Base-by-base conservation (phyloP, 805 yeast species). In the Kodamaea kakaduensis region DNA sequence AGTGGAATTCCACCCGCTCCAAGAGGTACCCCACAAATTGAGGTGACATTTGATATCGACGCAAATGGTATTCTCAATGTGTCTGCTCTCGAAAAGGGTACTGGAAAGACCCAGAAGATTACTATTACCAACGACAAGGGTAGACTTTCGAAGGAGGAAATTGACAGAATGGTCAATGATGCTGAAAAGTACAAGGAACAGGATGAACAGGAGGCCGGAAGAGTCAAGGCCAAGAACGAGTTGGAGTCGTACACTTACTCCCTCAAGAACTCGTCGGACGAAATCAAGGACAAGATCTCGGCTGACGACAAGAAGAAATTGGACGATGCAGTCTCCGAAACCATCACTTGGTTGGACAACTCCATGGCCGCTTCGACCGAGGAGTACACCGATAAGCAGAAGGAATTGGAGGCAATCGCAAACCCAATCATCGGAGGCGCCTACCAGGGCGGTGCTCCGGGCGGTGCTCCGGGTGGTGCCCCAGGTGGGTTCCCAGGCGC, bases 81-180 rank as follows among this genome's bases (percentile, higher is more conserved):
- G 39, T 69, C 80, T 32, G 96, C 96, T 39, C 72, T 84, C 47
- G 97, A 88, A 60, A 88, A 88, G 73, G 96, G 93, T 57, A 86
- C 96, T 38, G 97, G 96, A 64, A 84, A 85, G 67, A 74, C 84
- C 40, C 87, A 89, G 65, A 81, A 90, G 53, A 84, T 88, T 58
- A 86, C 95, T 37, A 88, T 88, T 59, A 84, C 87, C 53, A 88
- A 88, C 56, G 96, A 88, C 66, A 86, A 86, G 73, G 95, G 96
- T 55, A 84, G 97, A 74, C 76, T 88, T 56, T 75, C 90, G 17
- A 83, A 86, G 71, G 96, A 89, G 44, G 96, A 88, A 46, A 89
- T 90, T 54, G 97, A 90, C 54, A 86, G 90, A 69, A 90, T 90
- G 96, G 96, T 90, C 45, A 93, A 80, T 58, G 97, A 90, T 59